Evolutionary conservation across 192 early-diverging fungal genomes (phyloP).

Genomic region (Phlyctochytrium bullatum): DNA sequence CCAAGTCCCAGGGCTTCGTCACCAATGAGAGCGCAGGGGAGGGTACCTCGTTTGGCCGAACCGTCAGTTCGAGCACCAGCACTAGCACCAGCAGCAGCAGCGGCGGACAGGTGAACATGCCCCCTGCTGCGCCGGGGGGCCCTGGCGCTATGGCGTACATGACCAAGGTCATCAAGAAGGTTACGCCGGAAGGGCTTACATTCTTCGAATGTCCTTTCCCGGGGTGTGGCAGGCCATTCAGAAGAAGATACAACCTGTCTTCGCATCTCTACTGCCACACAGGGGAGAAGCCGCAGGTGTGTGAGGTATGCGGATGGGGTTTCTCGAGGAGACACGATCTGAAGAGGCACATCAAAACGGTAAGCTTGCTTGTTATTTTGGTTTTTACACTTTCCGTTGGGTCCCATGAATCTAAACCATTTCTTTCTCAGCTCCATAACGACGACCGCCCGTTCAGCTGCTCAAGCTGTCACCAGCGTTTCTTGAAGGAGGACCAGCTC

Average conservation of each 20-base stretch:
- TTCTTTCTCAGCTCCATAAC: conserved; percentile 1
- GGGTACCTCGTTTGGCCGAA: too few relatives aligned
- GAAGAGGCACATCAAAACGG: conserved; percentile 66
- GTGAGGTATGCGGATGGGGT: conserved; percentile 13
- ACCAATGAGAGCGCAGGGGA: too few relatives aligned
- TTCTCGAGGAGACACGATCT: conserved; percentile 73
- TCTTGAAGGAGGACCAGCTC: neutral
- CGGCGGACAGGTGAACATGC: too few relatives aligned
- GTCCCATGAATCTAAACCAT: neutral
- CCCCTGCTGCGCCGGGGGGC: too few relatives aligned
- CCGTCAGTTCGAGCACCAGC: too few relatives aligned
- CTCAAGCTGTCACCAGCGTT: neutral
- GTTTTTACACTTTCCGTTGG: neutral
- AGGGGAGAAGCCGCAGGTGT: conserved; percentile 21
- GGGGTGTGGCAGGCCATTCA: conserved; percentile 65
- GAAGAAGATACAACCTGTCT: conserved; percentile 72
- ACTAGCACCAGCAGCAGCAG: too few relatives aligned
- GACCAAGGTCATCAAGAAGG: neutral
- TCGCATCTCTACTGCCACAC: conserved; percentile 58
- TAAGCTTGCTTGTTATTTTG: too few relatives aligned
- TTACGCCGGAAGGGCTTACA: neutral
- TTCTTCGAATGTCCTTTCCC: conserved; percentile 47
- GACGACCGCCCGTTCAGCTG: neutral
- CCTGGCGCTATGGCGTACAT: too few relatives aligned
- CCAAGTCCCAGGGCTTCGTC: too few relatives aligned